Base-by-base conservation (phyloP, 139 green algal genomes). In the Chlamydomonas urium region DNA sequence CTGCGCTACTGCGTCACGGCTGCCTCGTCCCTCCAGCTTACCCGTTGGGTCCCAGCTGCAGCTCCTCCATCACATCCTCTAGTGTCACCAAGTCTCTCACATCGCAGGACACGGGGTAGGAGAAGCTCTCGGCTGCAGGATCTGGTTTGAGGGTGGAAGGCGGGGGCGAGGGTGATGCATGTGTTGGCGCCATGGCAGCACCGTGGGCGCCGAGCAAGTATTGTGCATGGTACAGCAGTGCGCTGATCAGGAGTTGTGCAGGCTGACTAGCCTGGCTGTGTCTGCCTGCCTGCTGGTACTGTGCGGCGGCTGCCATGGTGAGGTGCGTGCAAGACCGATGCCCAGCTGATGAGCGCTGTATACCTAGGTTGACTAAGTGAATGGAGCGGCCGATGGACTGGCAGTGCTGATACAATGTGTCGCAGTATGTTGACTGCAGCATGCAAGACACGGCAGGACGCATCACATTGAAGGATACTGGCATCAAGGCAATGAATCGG, bases 61-160 rank as follows among this genome's bases (percentile, higher is more conserved):
- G 63, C 85, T 99, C 94, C 53, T 97, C 85, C 90, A 97, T 95
- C 3, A 94, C 95, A 75, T 99, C 95, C 32, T 98, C 88, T 35
- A 99, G 69, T 1, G 87, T 90, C 4, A 98, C 79, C 29, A 98
- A 79, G 42, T 97, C 92, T 0, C 88, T 83, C 21, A 98, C 76
- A 71, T 97, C 94, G 23, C 94, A 79, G 0, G 89, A 89, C 26
- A 97, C 90, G 0, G 89, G 87, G 75, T 98, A 99, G 3, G 80
- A 69, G 72, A 98, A 98, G 0, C 92, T 53, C 76, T 99, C 95
- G 1, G 95, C 95, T 6, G 95, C 95, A 29, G 95, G 95, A 77
- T 98, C 93, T 93, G 81, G n/a, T 50, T 50, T 50, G 8, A 8
- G 10, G 42, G 42, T 24, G 8, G 14, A 8, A 50, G 42, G 8